Conservation (phyloP, 257 asterid genomes). For the Scutellaria baicalensis region DNA sequence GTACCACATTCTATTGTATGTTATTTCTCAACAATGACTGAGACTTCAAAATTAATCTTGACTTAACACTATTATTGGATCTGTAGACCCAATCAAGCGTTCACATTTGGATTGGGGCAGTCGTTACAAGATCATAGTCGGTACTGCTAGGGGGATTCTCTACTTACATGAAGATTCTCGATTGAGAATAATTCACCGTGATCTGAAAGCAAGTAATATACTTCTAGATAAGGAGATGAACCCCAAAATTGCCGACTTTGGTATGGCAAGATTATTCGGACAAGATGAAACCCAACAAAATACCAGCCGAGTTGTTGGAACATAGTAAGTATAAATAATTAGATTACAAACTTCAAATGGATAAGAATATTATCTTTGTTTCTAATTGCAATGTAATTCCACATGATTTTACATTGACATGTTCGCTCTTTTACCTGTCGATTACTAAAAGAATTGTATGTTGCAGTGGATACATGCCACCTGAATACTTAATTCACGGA, state of each 20-base stretch:
- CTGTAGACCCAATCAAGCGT: not conserved
- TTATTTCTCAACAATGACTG: not conserved
- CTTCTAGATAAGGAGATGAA: too few species aligned
- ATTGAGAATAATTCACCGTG: too few species aligned
- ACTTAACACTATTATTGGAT: not conserved
- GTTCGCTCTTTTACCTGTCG: too few species aligned
- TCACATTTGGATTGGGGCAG: constrained; percentile 5
- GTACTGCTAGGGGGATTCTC: too few species aligned
- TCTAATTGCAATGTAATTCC: too few species aligned
- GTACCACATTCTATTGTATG: not conserved
- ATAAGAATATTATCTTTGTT: too few species aligned
- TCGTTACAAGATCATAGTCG: too few species aligned
- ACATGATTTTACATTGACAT: too few species aligned
- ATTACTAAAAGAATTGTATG: too few species aligned
- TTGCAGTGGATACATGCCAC: constrained; percentile 49
- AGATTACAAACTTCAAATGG: not conserved
- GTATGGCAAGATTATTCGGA: constrained; percentile 27
- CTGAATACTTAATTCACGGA: constrained; percentile 34
- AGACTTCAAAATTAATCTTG: not conserved
- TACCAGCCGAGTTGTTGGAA: constrained; percentile 38
- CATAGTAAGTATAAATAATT: constrained; percentile 43
- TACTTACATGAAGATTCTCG: too few species aligned
- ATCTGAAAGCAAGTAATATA: too few species aligned
- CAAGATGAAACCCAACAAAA: constrained; percentile 27
- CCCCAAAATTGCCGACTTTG: constrained; percentile 28